Base-by-base conservation (phyloP, 2,329 filamentous ascomycete species). In the Stemphylium vesicarium region DNA sequence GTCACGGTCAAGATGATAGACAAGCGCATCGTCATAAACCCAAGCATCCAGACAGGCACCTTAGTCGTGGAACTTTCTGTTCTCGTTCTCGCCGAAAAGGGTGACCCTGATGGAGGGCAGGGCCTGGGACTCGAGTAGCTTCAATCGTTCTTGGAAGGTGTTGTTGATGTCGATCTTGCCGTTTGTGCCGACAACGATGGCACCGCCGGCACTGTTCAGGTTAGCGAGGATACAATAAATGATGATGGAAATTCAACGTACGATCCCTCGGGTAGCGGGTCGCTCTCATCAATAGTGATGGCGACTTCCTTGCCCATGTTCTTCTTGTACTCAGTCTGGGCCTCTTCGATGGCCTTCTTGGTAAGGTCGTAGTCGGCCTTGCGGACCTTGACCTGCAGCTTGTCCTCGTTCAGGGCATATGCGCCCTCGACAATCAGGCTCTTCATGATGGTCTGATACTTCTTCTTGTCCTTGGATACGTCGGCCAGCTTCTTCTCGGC, bases 101-200 rank as follows among this genome's bases (percentile, higher is more conserved):
- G 89, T 89, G 76, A 90, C 85, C 72, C 95, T 86, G 70, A 99
- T 88, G 39, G 87, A 87, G 12, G 95, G 95, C 54, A 97, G 85
- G 46, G 91, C 90, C 65, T 90, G 90, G 53, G 88, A 88, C 79
- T 96, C 89, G 63, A 98, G 86, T 57, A 98, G 83, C 71, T 85
- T 85, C 77, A 99, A 82, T 64, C 95, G 88, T 75, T 96, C 90
- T 75, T 98, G 95, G 66, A 98, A 90, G 50, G 95, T 98, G 82
- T 99, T 98, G 85, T 97, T 93, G 78, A 99, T 94, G 71, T 96
- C 92, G 75, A 99, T 98, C 84, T 94, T 97, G 75, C 95, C 95
- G 63, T 83, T 84, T 65, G 90, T 88, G 62, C 93, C 92, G 50
- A 96, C 79, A 63, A 99, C 87, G 54, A 85, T 76, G 53, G 96